phyloP scores from a whole-genome alignment of 192 early-diverging fungal genomes.

The Coemansia asiatica region DNA sequence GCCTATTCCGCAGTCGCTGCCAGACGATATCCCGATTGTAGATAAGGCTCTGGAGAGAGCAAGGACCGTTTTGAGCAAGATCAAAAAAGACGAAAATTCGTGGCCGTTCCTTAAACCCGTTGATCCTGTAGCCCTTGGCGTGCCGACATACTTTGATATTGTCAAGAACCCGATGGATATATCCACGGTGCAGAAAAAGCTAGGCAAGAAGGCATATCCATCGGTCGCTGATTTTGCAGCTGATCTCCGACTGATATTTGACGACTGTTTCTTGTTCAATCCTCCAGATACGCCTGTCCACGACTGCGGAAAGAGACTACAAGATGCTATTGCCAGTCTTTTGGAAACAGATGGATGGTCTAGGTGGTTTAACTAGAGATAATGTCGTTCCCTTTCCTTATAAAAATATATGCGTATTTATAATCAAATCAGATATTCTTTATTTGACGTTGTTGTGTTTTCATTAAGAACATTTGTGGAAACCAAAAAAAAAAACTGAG shows the following conservation, averaged over 20 bases:
- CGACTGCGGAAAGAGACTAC: conserved; percentile 57
- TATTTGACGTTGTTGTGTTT: no score
- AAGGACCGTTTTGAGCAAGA: conserved; percentile 14
- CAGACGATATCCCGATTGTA: conserved; percentile 8
- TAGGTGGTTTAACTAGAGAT: conserved; percentile 22
- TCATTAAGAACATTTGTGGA: no score
- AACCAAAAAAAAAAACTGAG: not conserved
- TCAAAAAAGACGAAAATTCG: conserved; percentile 29
- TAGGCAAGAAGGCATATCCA: conserved; percentile 58
- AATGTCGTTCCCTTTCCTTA: no score
- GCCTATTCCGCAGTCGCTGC: not conserved
- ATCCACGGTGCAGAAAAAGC: conserved; percentile 61
- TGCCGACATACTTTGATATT: conserved; percentile 66
- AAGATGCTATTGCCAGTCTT: conserved; percentile 23
- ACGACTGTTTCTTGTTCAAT: conserved; percentile 74
- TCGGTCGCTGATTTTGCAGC: conserved; percentile 57
- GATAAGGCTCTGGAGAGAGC: conserved; percentile 15
- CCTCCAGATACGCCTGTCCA: conserved; percentile 55
- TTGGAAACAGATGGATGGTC: conserved; percentile 34
- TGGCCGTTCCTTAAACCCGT: conserved; percentile 64
- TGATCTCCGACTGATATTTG: conserved; percentile 64
- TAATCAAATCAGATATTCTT: no score
- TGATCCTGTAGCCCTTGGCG: conserved; percentile 59
- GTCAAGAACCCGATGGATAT: conserved; percentile 77
- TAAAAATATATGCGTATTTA: no score